Evolutionary conservation across 345 rosid genomes (phyloP).

Genomic region (Jatropha curcas): DNA sequence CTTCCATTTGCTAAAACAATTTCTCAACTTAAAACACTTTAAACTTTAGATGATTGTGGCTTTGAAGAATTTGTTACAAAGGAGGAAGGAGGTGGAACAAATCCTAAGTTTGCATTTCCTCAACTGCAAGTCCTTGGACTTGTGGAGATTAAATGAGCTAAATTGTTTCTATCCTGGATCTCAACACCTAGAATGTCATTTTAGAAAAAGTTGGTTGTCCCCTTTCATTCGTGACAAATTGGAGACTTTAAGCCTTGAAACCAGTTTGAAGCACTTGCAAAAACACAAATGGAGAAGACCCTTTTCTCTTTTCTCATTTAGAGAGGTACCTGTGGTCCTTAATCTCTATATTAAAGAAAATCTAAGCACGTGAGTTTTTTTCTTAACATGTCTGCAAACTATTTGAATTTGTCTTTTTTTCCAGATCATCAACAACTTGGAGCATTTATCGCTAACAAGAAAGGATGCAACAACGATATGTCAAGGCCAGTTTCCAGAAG

Average conservation of each 20-base stretch:
- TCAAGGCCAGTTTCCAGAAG: neutral
- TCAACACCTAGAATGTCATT: constrained; percentile 14
- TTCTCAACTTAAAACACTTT: neutral
- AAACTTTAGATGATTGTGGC: neutral
- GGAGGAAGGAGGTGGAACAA: constrained; percentile 13
- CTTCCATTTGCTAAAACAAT: constrained; percentile 13
- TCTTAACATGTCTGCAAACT: too few species aligned
- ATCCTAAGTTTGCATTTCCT: constrained; percentile 14
- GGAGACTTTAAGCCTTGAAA: neutral
- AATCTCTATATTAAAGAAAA: neutral
- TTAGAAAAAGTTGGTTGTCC: neutral
- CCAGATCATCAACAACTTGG: constrained; percentile 22
- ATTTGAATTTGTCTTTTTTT: neutral
- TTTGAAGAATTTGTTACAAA: constrained; percentile 20
- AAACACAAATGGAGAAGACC: neutral
- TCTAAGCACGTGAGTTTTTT: neutral
- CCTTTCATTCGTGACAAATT: neutral
- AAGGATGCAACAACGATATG: neutral
- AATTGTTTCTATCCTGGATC: constrained; percentile 12
- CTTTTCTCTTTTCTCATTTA: constrained; percentile 7
- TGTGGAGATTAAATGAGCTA: neutral
- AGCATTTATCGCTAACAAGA: neutral
- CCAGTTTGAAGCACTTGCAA: neutral
- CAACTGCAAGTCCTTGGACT: neutral
- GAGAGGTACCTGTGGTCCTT: neutral